phyloP scores from a whole-genome alignment of 371 early-diverging fungal genomes.

The Rhizomucor pusillus region DNA sequence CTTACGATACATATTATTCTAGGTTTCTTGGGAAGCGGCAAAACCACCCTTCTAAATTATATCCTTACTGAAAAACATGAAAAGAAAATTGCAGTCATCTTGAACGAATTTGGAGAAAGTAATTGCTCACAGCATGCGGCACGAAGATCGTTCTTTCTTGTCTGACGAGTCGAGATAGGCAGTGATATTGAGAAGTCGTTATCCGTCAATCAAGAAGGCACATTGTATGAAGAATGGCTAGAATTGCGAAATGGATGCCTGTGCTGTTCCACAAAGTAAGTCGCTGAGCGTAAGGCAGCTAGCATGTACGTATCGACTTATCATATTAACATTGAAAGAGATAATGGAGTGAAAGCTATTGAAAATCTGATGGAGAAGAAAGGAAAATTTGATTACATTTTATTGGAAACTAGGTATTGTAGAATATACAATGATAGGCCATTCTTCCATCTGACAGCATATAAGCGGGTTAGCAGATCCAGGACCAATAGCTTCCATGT shows the following conservation, averaged over 20 bases:
- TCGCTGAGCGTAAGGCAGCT: not conserved
- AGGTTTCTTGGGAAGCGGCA: slow-evolving; percentile 91
- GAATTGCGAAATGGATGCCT: slow-evolving; percentile 96
- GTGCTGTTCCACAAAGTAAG: slow-evolving; percentile 94
- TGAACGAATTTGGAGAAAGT: slow-evolving; percentile 86
- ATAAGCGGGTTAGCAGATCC: slow-evolving; percentile 77
- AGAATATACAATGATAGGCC: not conserved
- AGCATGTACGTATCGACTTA: not conserved
- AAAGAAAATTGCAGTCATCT: slow-evolving; percentile 93
- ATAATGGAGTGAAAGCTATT: slow-evolving; percentile 92
- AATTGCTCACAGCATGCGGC: slow-evolving; percentile 2
- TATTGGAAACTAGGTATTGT: slow-evolving; percentile 81
- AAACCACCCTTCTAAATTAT: slow-evolving; percentile 89
- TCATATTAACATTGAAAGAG: slow-evolving; percentile 46
- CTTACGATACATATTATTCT: slow-evolving; percentile 3
- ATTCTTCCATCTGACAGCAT: not conserved
- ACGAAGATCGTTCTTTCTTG: not conserved
- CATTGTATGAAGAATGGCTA: slow-evolving; percentile 93
- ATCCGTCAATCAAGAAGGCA: slow-evolving; percentile 77
- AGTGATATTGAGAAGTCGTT: slow-evolving; percentile 94
- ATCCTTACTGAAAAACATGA: slow-evolving; percentile 89
- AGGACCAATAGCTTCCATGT: slow-evolving; percentile 91
- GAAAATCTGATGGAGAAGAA: slow-evolving; percentile 89
- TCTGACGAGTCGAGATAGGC: no score
- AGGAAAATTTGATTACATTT: slow-evolving; percentile 91